Percentiles rank a stretch among this genome's conserved stretches.
Evolutionary conservation across 2,329 filamentous ascomycete species (phyloP).

Genomic region (Rhynchosporium agropyri): DNA sequence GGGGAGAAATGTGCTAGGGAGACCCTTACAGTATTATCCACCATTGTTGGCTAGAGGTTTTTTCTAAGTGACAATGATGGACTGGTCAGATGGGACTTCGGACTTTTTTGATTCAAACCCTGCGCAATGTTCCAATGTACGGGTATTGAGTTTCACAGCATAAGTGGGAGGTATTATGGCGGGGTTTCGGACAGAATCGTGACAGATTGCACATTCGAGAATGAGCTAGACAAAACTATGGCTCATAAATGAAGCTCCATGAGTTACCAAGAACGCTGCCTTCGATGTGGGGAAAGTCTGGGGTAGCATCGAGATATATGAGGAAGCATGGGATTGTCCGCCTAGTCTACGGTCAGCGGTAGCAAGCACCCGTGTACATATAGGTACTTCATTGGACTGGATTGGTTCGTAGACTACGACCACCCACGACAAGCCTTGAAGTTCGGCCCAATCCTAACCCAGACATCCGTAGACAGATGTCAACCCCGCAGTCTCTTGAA

Average conservation of each 20-base stretch:
- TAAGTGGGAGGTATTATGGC: not conserved
- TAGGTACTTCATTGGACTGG: not conserved
- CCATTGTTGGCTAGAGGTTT: not conserved
- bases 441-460: conserved; percentile 16
- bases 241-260: conserved; percentile 14
- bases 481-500: not conserved
- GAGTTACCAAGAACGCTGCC: not conserved
- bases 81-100: not conserved
- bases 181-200: not conserved
- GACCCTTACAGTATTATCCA: conserved; percentile 15
- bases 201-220: not conserved
- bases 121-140: not conserved
- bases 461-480: not conserved
- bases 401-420: conserved; percentile 7
- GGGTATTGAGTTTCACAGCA: not conserved
- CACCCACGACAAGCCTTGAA: not conserved
- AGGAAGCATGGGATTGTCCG: not conserved
- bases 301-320: conserved; percentile 2
- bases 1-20: not conserved
- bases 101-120: too few relatives aligned
- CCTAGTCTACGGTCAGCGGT: conserved; percentile 2
- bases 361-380: not conserved
- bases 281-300: conserved; percentile 9
- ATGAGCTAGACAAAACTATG: not conserved
- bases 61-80: not conserved